Evolutionary conservation across 202 grass and related monocot genomes (phyloP).

Genomic region (Alloteropsis angusta): DNA sequence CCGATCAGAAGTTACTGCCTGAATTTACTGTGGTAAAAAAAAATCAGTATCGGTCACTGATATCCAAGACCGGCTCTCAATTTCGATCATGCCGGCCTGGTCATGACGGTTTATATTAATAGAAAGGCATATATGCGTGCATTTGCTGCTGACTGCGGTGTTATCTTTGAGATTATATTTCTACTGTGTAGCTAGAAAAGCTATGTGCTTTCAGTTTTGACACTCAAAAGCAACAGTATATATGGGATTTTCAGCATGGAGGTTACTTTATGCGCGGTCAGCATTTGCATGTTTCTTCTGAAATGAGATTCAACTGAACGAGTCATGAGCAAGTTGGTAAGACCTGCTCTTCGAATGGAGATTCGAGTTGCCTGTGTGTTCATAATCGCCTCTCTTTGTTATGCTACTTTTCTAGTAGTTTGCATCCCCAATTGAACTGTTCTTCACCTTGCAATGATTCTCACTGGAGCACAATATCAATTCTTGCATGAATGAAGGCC

Average conservation of each 20-base stretch:
- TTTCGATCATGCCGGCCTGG: background rate
- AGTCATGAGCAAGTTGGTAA: background rate
- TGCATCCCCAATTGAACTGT: background rate
- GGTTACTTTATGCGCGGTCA: background rate
- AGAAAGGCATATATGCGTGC: background rate
- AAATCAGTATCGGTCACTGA: background rate
- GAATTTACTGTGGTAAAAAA: background rate
- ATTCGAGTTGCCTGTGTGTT: conserved; percentile 5
- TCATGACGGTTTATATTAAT: background rate
- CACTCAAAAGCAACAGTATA: background rate
- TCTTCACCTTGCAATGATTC: background rate
- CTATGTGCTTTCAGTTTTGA: conserved; percentile 6
- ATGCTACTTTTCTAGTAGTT: background rate
- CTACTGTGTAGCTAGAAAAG: background rate
- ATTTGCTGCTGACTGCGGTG: background rate
- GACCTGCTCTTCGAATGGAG: background rate
- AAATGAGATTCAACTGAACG: background rate
- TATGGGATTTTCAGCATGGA: background rate
- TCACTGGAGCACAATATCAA: too few relatives aligned
- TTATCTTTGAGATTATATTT: background rate
- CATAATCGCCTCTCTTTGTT: background rate
- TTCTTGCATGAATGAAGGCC: background rate
- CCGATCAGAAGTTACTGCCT: background rate
- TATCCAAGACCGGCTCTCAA: background rate
- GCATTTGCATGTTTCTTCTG: conserved; percentile 17